Conservation (phyloP, 140 eudicot species). For the Ambrosia hybrid region DNA sequence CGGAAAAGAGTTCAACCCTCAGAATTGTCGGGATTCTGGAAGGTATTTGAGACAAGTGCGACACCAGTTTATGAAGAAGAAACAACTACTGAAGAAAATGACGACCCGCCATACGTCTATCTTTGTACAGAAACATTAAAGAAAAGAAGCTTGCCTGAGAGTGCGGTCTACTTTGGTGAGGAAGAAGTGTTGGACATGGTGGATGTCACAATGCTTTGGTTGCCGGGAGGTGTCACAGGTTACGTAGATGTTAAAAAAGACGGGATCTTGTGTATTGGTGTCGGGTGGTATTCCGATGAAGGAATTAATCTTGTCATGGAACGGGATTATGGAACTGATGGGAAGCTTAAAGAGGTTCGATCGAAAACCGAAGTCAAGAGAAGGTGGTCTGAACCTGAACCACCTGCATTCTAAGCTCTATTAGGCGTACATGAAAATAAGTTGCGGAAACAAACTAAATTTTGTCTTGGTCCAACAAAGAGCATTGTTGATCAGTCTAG, state of each 20-base stretch:
- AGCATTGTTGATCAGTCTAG: background rate
- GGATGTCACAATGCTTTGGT: conserved; percentile 80
- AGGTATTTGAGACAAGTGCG: conserved; percentile 91
- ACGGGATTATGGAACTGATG: conserved; percentile 92
- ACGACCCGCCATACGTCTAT: conserved; percentile 49
- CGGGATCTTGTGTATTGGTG: conserved; percentile 86
- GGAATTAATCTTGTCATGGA: conserved; percentile 82
- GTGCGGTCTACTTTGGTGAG: conserved; percentile 59
- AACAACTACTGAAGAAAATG: conserved; percentile 32
- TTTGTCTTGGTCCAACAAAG: background rate
- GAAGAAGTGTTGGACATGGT: conserved; percentile 87
- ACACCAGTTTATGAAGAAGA: conserved; percentile 80
- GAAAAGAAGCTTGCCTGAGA: conserved; percentile 44
- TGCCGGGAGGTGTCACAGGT: conserved; percentile 92
- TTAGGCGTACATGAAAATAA: background rate
- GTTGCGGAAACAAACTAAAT: background rate
- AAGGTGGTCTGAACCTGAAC: conserved; percentile 74
- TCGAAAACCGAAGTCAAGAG: conserved; percentile 83
- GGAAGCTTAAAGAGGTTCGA: conserved; percentile 88
- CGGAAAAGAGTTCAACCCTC: conserved; percentile 76
- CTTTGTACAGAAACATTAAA: conserved; percentile 85
- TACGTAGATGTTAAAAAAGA: conserved; percentile 88
- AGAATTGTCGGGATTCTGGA: conserved; percentile 81
- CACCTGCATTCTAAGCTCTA: background rate
- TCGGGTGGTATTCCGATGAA: conserved; percentile 38